Evolutionary conservation across 306 rosid genomes (phyloP).

Genomic region (Vachellia collinsii): DNA sequence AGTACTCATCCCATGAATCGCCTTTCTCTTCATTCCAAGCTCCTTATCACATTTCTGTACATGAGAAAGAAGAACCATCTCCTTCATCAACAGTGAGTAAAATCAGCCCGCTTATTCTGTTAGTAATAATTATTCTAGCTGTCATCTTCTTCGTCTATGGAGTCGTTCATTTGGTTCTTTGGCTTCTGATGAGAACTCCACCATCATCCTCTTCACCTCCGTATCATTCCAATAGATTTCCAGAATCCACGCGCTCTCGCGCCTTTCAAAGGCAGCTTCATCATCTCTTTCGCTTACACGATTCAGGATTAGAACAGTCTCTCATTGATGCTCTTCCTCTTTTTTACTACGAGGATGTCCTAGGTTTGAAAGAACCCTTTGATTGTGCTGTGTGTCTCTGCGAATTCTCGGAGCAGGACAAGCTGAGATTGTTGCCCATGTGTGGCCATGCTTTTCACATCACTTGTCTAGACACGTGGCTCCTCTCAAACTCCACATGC

Average conservation of each 20-base stretch:
- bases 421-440: conserved; percentile 71
- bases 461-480: conserved; percentile 88
- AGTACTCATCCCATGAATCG: conserved; percentile 45
- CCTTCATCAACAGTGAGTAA: conserved; percentile 52
- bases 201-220: conserved; percentile 54
- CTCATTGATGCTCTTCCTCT: conserved; percentile 72
- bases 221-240: conserved; percentile 58
- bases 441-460: conserved; percentile 91
- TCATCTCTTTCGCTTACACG: conserved; percentile 78
- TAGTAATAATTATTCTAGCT: conserved; percentile 70
- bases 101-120: conserved; percentile 65
- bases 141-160: conserved; percentile 73
- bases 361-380: conserved; percentile 72
- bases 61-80: conserved; percentile 40
- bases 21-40: conserved; percentile 37
- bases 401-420: conserved; percentile 67
- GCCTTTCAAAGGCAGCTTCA: conserved; percentile 85
- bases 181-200: conserved; percentile 58
- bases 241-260: conserved; percentile 50
- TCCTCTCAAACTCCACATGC: conserved; percentile 81
- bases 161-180: conserved; percentile 60
- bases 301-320: conserved; percentile 77
- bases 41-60: conserved; percentile 20
- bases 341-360: conserved; percentile 62
- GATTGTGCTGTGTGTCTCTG: conserved; percentile 88